Base-by-base conservation (phyloP, 805 yeast species). In the Candida methanosorbosa region DNA sequence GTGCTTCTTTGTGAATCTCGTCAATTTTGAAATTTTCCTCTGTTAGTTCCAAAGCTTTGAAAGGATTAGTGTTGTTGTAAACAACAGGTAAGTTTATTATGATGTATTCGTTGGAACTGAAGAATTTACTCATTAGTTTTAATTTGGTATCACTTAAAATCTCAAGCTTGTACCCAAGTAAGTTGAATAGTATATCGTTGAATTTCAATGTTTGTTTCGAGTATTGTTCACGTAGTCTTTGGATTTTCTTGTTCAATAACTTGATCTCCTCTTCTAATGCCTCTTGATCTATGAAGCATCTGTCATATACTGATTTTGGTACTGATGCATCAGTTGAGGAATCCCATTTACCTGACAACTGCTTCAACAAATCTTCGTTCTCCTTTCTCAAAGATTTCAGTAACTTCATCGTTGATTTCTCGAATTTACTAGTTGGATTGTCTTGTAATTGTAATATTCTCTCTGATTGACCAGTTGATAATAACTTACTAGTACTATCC, bases 161-260 rank as follows among this genome's bases (percentile, higher is more conserved):
- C 49, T 83, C 94, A 18, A 86, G 59, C 31, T 72, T 69, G 54
- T 74, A 85, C 0, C 95, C 95, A 34, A 87, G 65, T 20, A 81
- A 65, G 4, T 78, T 64, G 36, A 77, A 72, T 0, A 85, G 75
- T 2, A 80, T 72, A 22, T 78, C 75, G 25, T 85, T 61, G 34
- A 83, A 78, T 48, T 83, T 88, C 22, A 67, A 57, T n/a, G 90
- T 76, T 50, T 82, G 81, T 33, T 70, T 68, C 14, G 74, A 57
- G 50, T 75, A 85, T 6, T 72, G 68, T 41, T 78, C 74, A 42
- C 63, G 70, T 37, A 75, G 58, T 27, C 94, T 57, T 9, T 48
- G 56, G 24, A 68, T 63, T 35, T 72, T 63, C 49, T 81, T 83
- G 33, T 64, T 63, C 8, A 70, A 49, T 31, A 66, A 68, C 22